Evolutionary conservation across 2,329 filamentous ascomycete species (phyloP).

Genomic region (Talaromyces atroroseus): DNA sequence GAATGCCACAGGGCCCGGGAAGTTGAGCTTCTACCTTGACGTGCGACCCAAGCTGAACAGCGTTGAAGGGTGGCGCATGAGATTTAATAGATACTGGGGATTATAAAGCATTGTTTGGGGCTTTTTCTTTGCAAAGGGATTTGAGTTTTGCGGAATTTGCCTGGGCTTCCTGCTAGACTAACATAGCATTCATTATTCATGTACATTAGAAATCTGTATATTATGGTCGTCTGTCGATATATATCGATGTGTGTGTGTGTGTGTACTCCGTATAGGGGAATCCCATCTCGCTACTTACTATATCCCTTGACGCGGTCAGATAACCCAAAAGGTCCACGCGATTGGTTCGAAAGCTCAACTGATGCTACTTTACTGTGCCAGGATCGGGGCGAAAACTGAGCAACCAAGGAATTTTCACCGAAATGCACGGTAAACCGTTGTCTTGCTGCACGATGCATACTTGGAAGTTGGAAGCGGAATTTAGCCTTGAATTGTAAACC

Average conservation of each 20-base stretch:
- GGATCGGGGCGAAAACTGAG: too few species aligned
- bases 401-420: not conserved
- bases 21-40: conserved; percentile 60
- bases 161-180: not conserved
- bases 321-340: too few species aligned
- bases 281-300: not conserved
- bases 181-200: not conserved
- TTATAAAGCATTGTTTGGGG: conserved; percentile 26
- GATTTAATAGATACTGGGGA: conserved; percentile 45
- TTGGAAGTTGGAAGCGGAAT: too few species aligned
- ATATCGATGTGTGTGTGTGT: not conserved
- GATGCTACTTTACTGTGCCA: too few species aligned
- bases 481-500: too few species aligned
- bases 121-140: conserved; percentile 4
- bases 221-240: not conserved
- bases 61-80: conserved; percentile 56
- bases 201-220: conserved; percentile 4
- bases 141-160: not conserved
- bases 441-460: not conserved
- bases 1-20: conserved; percentile 30
- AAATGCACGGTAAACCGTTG: too few species aligned
- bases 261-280: too few species aligned
- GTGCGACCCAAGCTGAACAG: conserved; percentile 61
- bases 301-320: not conserved
- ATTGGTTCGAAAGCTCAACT: too few species aligned